Conservation (phyloP, 805 yeast genomes). For the Teunomyces cretensis region DNA sequence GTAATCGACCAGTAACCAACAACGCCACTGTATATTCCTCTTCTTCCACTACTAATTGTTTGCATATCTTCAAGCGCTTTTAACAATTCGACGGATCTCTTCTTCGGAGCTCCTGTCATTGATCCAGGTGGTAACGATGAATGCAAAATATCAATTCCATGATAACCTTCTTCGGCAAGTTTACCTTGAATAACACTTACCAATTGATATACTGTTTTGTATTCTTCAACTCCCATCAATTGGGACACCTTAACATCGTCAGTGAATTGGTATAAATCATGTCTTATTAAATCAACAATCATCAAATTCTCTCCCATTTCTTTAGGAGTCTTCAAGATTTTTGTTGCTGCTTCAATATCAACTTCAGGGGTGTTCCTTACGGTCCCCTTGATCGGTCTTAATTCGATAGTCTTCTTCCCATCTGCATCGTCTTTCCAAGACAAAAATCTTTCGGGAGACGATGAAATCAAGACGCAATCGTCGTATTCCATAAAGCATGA, state of each 20-base stretch:
- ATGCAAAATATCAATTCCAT: constrained; percentile 77
- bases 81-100: constrained; percentile 82
- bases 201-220: constrained; percentile 83
- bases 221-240: constrained; percentile 91
- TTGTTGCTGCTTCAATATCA: constrained; percentile 57
- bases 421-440: constrained; percentile 59
- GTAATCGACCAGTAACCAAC: constrained; percentile 92
- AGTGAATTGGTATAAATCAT: constrained; percentile 74
- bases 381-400: constrained; percentile 96
- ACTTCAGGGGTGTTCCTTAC: constrained; percentile 64
- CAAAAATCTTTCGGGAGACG: constrained; percentile 93
- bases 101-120: constrained; percentile 99
- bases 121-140: constrained; percentile 95
- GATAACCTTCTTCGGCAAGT: constrained; percentile 36
- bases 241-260: constrained; percentile 67
- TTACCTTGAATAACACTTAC: constrained; percentile 85
- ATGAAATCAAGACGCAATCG: constrained; percentile 66
- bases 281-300: constrained; percentile 95
- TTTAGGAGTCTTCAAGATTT: constrained; percentile 75
- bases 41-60: constrained; percentile 45
- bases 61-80: constrained; percentile 54
- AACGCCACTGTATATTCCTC: constrained; percentile 91
- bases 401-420: constrained; percentile 52
- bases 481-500: constrained; percentile 74
- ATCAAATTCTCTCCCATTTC: constrained; percentile 94